Base-by-base conservation (phyloP, 2,329 filamentous ascomycete species). In the Penicillium sp. region DNA sequence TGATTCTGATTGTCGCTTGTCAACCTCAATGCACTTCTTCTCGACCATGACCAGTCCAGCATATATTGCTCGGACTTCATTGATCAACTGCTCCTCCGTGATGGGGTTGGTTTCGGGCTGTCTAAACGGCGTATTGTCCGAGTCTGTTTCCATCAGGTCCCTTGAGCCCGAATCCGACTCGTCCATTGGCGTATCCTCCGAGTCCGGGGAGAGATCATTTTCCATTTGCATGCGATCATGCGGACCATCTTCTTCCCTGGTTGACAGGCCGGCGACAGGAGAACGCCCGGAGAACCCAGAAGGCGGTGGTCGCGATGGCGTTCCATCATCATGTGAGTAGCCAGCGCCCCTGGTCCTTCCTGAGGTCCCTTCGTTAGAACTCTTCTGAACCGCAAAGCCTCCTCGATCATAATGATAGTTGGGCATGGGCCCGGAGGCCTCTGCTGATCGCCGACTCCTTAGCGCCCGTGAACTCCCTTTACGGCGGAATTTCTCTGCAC, bases 11-110 rank as follows among this genome's bases (percentile, higher is more conserved):
- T 82, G 78, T 32, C 77, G 73, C 30, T 79, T 81, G 51, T 91
- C 86, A 1, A 94, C 83, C 38, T 94, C 84, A 0, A 94, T 90
- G 53, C 88, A 91, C 53, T 93, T 88, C 16, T 79, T 80, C 59
- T 97, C 91, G 0, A 95, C 86, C 80, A 93, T 87, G 0, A 88
- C 83, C 0, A 96, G 67, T 0, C 86, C 88, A 0, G 83, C 81
- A 54, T 95, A 94, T 13, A 68, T 69, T 3, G 46, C 54, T 19
- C 58, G 57, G 4, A 94, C 85, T 54, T 95, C 88, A 0, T 81
- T 80, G 0, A 87, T 79, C 0, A 95, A 73, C 51, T 94, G 85
- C 1, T 89, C 83, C 45, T 87, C 83, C 0, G 82, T 83, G 6
- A 93, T 89, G 0, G 80, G 77, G 0, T 81, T 68, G 0, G 81